phyloP scores from a whole-genome alignment of 129 eudicot species.

The Smallanthus sonchifolius region DNA sequence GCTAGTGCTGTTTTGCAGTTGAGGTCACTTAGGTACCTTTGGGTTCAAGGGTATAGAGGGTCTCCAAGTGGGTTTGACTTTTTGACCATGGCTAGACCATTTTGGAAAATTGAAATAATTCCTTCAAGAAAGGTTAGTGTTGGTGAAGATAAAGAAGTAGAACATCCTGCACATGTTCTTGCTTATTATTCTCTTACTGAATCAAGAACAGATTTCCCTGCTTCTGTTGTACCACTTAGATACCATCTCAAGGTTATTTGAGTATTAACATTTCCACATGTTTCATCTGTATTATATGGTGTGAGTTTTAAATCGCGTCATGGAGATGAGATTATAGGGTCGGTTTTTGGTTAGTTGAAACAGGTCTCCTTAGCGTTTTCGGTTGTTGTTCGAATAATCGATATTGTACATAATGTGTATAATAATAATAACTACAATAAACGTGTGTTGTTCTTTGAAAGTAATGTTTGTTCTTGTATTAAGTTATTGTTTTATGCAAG shows the following conservation, averaged over 20 bases:
- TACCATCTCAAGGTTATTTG: conserved; percentile 1
- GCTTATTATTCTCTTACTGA: conserved; percentile 90
- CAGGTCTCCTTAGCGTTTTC: not conserved
- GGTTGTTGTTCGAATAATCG: not conserved
- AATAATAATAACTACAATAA: not conserved
- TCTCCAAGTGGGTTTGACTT: conserved; percentile 49
- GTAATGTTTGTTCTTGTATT: not conserved
- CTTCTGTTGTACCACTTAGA: conserved; percentile 48
- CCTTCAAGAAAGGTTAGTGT: conserved; percentile 54
- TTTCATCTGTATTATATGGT: not conserved
- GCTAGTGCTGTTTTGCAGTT: conserved; percentile 60
- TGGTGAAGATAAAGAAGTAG: conserved; percentile 41
- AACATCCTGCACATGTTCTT: conserved; percentile 80
- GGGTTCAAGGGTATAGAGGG: conserved; percentile 84
- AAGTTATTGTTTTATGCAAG: not conserved
- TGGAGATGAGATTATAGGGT: not conserved
- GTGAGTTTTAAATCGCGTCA: not conserved
- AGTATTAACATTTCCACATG: not conserved
- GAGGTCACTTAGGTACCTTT: conserved; percentile 65
- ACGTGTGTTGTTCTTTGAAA: not conserved
- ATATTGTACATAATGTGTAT: not conserved
- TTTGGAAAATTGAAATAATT: conserved; percentile 86
- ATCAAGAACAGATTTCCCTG: conserved; percentile 75
- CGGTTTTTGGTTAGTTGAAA: not conserved
- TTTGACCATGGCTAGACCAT: conserved; percentile 74